A percentile compares a stretch with the other conserved stretches of the same genome.
Conservation (phyloP, 345 rosid genomes). For the Trapa incisa region DNA sequence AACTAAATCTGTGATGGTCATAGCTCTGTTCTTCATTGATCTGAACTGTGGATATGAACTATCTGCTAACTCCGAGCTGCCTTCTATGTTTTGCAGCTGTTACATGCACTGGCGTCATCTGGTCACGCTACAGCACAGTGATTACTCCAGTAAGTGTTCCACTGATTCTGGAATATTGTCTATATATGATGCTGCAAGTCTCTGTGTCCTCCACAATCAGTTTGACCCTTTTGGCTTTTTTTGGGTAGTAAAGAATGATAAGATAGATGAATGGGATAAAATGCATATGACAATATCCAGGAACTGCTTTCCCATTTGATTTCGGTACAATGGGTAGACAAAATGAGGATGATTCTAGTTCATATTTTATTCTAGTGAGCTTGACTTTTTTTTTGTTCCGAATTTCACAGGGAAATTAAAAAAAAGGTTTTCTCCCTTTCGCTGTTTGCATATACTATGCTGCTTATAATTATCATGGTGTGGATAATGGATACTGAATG, state of each 20-base stretch:
- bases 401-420: not conserved
- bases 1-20: not conserved
- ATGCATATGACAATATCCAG: not conserved
- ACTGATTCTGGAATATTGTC: not conserved
- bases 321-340: not conserved
- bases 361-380: not conserved
- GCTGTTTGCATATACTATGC: not conserved
- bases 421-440: not conserved
- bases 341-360: not conserved
- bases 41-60: not conserved
- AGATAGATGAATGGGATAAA: not conserved
- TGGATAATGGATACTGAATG: not conserved
- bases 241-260: not conserved
- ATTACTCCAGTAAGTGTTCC: constrained; percentile 65
- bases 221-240: not conserved
- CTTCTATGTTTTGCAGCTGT: constrained; percentile 42
- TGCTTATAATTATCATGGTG: not conserved
- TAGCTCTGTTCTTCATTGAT: not conserved
- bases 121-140: constrained; percentile 80
- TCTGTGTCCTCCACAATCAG: not conserved
- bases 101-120: constrained; percentile 52
- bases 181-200: not conserved
- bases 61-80: not conserved
- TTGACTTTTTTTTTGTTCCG: not conserved
- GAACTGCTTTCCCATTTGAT: not conserved